Percentiles rank a stretch among this genome's conserved stretches.
Conservation (phyloP, 768 basidiomycete species). For the Fomitopsis pulvina region DNA sequence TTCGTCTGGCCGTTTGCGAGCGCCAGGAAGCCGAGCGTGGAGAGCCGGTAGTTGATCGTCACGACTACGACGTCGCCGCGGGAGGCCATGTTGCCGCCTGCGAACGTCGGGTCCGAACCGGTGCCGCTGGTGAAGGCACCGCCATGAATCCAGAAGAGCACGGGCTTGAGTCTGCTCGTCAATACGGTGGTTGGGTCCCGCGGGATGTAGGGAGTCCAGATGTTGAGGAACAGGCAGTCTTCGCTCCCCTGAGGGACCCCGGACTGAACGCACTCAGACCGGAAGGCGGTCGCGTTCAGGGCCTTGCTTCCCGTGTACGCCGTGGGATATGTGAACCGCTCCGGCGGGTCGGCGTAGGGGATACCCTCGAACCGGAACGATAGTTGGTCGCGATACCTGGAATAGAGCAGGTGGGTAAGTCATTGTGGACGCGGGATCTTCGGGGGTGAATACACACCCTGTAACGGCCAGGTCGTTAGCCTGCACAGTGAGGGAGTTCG, state of each 20-base stretch:
- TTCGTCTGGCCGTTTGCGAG: slow-evolving; percentile 35
- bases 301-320: slow-evolving; percentile 22
- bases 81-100: slow-evolving; percentile 39
- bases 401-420: not conserved
- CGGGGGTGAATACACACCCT: slow-evolving; percentile 11
- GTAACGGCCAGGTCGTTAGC: slow-evolving; percentile 18
- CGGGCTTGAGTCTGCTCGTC: slow-evolving; percentile 29
- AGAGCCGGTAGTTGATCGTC: slow-evolving; percentile 33
- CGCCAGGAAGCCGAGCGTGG: slow-evolving; percentile 38
- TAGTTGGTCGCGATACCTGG: slow-evolving; percentile 38
- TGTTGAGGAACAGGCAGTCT: slow-evolving; percentile 42
- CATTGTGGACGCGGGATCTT: not conserved
- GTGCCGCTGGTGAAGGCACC: slow-evolving; percentile 38
- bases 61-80: slow-evolving; percentile 36
- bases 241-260: slow-evolving; percentile 28
- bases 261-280: slow-evolving; percentile 17
- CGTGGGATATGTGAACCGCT: slow-evolving; percentile 38
- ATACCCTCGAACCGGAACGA: slow-evolving; percentile 49
- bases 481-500: slow-evolving; percentile 13
- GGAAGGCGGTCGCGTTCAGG: slow-evolving; percentile 25
- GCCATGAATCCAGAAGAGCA: slow-evolving; percentile 47
- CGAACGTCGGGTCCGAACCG: slow-evolving; percentile 33
- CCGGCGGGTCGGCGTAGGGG: slow-evolving; percentile 38
- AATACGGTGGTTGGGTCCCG: slow-evolving; percentile 6
- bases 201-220: slow-evolving; percentile 37